phyloP scores from a whole-genome alignment of 2,329 filamentous ascomycete species.

The Coniochaeta sp. region DNA sequence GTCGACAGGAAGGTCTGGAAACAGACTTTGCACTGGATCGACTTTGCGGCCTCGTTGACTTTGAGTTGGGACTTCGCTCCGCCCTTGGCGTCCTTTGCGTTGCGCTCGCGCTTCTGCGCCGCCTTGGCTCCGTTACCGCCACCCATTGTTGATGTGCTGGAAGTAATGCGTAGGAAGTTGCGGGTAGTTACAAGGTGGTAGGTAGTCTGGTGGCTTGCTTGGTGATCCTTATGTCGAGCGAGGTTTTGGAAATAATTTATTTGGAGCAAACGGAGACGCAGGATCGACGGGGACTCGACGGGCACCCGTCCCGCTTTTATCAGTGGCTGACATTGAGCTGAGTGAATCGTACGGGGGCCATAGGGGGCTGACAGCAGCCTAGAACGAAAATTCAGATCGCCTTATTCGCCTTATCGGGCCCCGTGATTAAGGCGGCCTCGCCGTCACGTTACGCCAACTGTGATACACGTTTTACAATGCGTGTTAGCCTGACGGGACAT shows the following conservation, averaged over 20 bases:
- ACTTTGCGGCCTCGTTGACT: conserved; percentile 63
- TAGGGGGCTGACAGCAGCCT: background rate
- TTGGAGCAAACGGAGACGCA: background rate
- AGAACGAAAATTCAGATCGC: background rate
- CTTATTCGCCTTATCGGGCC: background rate
- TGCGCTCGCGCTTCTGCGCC: conserved; percentile 64
- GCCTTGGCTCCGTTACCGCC: conserved; percentile 30
- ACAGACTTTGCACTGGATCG: conserved; percentile 71
- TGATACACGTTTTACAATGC: no score
- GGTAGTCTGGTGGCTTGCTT: background rate
- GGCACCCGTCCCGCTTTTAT: background rate
- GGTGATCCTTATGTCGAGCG: background rate
- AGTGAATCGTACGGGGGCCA: background rate
- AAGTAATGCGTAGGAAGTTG: background rate
- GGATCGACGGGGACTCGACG: background rate
- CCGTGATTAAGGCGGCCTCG: background rate
- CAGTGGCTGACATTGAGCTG: background rate
- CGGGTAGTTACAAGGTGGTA: background rate
- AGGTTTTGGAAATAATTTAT: background rate
- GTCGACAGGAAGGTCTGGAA: conserved; percentile 74
- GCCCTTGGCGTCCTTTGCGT: conserved; percentile 51
- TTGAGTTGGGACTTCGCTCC: conserved; percentile 62
- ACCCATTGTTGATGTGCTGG: conserved; percentile 17
- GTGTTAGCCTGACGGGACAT: no score
- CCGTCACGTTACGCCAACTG: background rate